phyloP scores from a whole-genome alignment of 805 yeast genomes.

The Metschnikowia borealis region DNA sequence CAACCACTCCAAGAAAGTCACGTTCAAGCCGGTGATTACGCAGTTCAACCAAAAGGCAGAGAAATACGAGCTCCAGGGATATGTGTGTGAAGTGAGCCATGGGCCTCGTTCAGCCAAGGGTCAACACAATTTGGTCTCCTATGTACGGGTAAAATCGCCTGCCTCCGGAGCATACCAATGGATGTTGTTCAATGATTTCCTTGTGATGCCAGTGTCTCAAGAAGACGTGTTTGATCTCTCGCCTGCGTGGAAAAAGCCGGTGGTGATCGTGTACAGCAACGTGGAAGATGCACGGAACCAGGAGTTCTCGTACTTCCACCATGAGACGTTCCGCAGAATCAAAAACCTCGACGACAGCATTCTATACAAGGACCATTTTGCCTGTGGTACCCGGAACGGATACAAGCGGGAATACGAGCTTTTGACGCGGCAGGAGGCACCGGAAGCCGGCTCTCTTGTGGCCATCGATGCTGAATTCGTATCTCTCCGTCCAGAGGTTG shows the following conservation, averaged over 20 bases:
- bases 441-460: slow-evolving; percentile 67
- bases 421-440: slow-evolving; percentile 67
- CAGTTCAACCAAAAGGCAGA: slow-evolving; percentile 28
- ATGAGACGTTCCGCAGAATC: slow-evolving; percentile 17
- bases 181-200: slow-evolving; percentile 87
- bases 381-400: slow-evolving; percentile 58
- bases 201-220: slow-evolving; percentile 71
- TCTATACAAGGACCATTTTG: slow-evolving; percentile 70
- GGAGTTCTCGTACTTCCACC: slow-evolving; percentile 35
- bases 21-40: slow-evolving; percentile 32
- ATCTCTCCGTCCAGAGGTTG: slow-evolving; percentile 67
- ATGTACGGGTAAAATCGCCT: slow-evolving; percentile 39
- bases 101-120: slow-evolving; percentile 37
- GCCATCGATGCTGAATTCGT: slow-evolving; percentile 99
- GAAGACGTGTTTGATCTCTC: slow-evolving; percentile 73
- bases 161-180: slow-evolving; percentile 43
- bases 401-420: slow-evolving; percentile 61
- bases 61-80: slow-evolving; percentile 63
- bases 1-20: slow-evolving; percentile 31
- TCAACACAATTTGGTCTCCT: slow-evolving; percentile 58
- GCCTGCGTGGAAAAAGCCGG: slow-evolving; percentile 81
- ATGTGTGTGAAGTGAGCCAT: slow-evolving; percentile 61
- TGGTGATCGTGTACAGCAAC: slow-evolving; percentile 61
- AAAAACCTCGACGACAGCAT: slow-evolving; percentile 53
- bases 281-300: slow-evolving; percentile 41